phyloP scores from a whole-genome alignment of 2,329 filamentous ascomycete species.

The Hypomyces rosellus region DNA sequence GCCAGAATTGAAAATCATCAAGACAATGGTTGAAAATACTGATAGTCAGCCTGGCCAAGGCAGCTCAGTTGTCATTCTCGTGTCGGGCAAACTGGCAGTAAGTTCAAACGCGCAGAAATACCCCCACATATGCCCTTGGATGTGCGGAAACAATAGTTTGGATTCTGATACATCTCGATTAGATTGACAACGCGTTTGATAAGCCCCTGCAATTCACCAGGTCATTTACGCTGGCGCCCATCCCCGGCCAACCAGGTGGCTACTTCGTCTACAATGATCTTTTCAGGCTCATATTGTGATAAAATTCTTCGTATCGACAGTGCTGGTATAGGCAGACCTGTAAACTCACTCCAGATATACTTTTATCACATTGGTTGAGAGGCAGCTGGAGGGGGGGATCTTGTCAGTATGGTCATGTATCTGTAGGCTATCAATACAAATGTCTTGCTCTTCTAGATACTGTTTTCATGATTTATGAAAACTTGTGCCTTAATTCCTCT shows the following conservation, averaged over 20 bases:
- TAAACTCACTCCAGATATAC: too few species aligned
- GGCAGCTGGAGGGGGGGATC: too few species aligned
- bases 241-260: neutral
- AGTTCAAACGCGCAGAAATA: neutral
- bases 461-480: too few species aligned
- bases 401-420: too few species aligned
- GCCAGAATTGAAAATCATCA: neutral
- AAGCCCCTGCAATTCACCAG: neutral
- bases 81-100: neutral
- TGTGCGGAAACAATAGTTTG: too few species aligned
- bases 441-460: too few species aligned
- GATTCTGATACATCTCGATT: too few species aligned
- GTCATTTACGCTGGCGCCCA: neutral
- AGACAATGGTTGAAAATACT: neutral
- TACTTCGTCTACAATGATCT: neutral
- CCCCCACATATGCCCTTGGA: too few species aligned
- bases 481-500: too few species aligned
- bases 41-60: neutral
- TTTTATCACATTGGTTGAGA: too few species aligned
- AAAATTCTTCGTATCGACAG: neutral
- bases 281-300: neutral
- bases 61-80: neutral
- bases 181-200: neutral
- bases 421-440: too few species aligned
- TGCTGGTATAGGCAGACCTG: too few species aligned